These are phyloP conservation scores for Zygosaccharomyces bisporus DNA, from an alignment of 805 yeast genomes.

Conservation along the genomic window DNA sequence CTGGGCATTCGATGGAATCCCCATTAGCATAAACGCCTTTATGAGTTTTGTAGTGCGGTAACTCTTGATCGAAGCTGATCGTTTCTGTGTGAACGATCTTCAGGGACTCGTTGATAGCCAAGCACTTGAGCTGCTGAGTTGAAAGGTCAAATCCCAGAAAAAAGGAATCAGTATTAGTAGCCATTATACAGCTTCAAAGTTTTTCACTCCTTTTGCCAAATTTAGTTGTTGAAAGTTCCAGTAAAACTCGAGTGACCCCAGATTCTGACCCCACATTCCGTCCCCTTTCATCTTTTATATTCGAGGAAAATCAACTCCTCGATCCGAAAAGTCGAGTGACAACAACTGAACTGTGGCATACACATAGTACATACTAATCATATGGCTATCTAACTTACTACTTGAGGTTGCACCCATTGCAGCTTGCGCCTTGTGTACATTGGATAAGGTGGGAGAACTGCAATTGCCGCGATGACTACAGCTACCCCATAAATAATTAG, in stretches of 20 bases:
- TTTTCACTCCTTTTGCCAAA: not conserved
- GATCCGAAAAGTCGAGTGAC: not conserved
- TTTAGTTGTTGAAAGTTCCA: not conserved
- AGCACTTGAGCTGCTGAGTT: slow-evolving; percentile 81
- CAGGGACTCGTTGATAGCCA: slow-evolving; percentile 55
- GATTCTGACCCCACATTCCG: not conserved
- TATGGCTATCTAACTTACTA: slow-evolving; percentile 8
- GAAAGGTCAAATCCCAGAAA: slow-evolving; percentile 81
- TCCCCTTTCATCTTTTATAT: not conserved
- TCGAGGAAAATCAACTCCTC: not conserved
- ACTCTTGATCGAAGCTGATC: slow-evolving; percentile 69
- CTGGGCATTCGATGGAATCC: slow-evolving; percentile 68
- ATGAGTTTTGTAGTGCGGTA: slow-evolving; percentile 55
- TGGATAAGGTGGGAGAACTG: slow-evolving; percentile 59
- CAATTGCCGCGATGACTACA: slow-evolving; percentile 34
- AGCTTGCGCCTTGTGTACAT: slow-evolving; percentile 48
- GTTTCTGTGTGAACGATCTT: slow-evolving; percentile 52
- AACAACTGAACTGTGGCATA: not conserved
- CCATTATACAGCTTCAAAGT: slow-evolving; percentile 2
- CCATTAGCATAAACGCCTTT: slow-evolving; percentile 68
- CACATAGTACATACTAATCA: not conserved
- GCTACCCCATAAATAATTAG: slow-evolving; percentile 41
- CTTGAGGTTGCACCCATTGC: slow-evolving; percentile 42
- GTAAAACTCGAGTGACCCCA: not conserved
- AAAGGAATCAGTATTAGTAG: slow-evolving; percentile 11